Conservation (phyloP, 2,329 filamentous ascomycete genomes). For the Aspergillus fumigatus region DNA sequence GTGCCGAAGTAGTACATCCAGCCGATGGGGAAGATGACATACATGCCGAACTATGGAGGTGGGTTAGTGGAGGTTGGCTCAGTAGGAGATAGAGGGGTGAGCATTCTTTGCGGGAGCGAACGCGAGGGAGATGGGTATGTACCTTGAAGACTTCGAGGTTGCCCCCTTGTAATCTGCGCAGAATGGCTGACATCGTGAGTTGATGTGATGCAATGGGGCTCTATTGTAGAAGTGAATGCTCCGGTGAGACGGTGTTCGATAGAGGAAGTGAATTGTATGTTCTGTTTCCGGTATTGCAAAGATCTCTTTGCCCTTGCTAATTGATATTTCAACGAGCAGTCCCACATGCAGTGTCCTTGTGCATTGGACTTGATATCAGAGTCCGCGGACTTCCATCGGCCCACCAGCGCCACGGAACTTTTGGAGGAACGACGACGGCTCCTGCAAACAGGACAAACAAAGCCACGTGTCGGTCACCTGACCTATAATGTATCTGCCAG, state of each 20-base stretch:
- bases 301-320: neutral
- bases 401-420: constrained; percentile 9
- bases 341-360: neutral
- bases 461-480: constrained; percentile 11
- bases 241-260: neutral
- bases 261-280: neutral
- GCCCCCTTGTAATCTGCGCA: constrained; percentile 65
- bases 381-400: neutral
- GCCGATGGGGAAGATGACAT: constrained; percentile 96
- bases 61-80: neutral
- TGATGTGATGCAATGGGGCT: constrained; percentile 3
- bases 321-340: neutral
- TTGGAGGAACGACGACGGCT: constrained; percentile 1
- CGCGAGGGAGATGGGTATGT: constrained; percentile 17
- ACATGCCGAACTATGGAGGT: constrained; percentile 80
- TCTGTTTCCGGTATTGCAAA: neutral
- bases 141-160: constrained; percentile 97
- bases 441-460: constrained; percentile 18
- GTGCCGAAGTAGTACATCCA: constrained; percentile 99
- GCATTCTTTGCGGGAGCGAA: neutral
- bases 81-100: neutral
- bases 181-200: constrained; percentile 35
- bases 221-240: neutral
- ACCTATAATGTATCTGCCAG: constrained; percentile 2
- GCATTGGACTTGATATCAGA: neutral